Percentiles rank a stretch among this genome's conserved stretches.
Evolutionary conservation across 176 grass and related monocot species (phyloP).

Genomic region (Urochloa ruziziensis): DNA sequence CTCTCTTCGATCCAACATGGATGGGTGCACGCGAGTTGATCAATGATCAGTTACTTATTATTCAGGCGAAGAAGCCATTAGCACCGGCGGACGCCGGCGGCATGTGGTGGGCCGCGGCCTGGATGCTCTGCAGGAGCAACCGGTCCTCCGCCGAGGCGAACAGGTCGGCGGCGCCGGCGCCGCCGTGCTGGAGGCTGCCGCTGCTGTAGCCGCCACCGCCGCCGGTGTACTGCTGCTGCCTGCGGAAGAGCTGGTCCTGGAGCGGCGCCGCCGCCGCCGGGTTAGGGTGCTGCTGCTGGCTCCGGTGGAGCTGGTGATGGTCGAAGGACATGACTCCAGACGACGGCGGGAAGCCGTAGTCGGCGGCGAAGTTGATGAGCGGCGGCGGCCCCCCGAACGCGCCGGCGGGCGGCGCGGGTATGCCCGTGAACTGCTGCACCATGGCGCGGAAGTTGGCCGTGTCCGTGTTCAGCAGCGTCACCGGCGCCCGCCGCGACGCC

Average conservation of each 20-base stretch:
- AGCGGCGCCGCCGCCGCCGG: background rate
- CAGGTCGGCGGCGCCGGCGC: background rate
- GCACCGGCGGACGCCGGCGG: constrained; percentile 5
- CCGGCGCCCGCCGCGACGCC: constrained; percentile 73
- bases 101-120: constrained; percentile 24
- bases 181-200: background rate
- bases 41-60: background rate
- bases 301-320: constrained; percentile 31
- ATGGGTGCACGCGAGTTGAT: no score
- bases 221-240: constrained; percentile 43
- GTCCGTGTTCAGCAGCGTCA: constrained; percentile 94
- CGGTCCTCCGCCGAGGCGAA: constrained; percentile 46
- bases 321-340: constrained; percentile 44
- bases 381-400: constrained; percentile 9
- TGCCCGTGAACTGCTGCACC: constrained; percentile 93
- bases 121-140: constrained; percentile 47
- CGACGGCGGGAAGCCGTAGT: constrained; percentile 22
- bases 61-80: constrained; percentile 50
- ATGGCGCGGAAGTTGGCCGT: constrained; percentile 81
- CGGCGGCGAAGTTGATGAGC: constrained; percentile 52
- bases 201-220: background rate
- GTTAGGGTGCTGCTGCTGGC: background rate
- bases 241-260: constrained; percentile 39
- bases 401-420: constrained; percentile 40
- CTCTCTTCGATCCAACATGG: no score